These are phyloP conservation scores for Chrysoporthe austroafricana DNA, from an alignment of 2,329 filamentous ascomycete species.

Conservation along the genomic window DNA sequence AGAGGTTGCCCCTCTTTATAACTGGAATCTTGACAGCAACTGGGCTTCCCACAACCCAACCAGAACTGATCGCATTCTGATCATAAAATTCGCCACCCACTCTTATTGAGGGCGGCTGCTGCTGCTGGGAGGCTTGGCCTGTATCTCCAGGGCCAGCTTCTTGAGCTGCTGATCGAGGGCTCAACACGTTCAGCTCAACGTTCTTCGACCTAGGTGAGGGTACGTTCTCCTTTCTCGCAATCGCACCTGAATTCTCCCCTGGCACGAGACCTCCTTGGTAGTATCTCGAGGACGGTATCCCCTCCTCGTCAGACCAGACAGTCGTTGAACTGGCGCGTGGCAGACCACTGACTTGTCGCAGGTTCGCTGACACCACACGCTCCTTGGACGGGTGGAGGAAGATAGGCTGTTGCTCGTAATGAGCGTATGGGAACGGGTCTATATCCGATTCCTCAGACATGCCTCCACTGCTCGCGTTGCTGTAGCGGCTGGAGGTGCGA, in stretches of 20 bases:
- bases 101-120: not conserved
- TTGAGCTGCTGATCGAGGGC: conserved; percentile 24
- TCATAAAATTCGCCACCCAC: conserved; percentile 20
- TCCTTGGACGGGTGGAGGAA: conserved; percentile 46
- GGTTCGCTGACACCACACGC: conserved; percentile 47
- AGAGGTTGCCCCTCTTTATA: conserved; percentile 7
- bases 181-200: conserved; percentile 2
- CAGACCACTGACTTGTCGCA: conserved; percentile 38
- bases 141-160: not conserved
- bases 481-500: conserved; percentile 32
- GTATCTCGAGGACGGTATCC: not conserved
- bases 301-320: conserved; percentile 31
- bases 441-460: conserved; percentile 37
- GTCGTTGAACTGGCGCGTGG: conserved; percentile 34
- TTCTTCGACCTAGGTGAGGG: not conserved
- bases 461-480: conserved; percentile 36
- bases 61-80: conserved; percentile 20
- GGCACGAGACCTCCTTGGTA: not conserved
- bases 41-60: conserved; percentile 21
- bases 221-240: not conserved
- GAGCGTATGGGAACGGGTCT: conserved; percentile 54
- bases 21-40: conserved; percentile 25
- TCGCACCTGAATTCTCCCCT: conserved; percentile 29
- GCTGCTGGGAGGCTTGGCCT: not conserved
- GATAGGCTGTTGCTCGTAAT: conserved; percentile 39